phyloP scores from a whole-genome alignment of 2,329 filamentous ascomycete species.

The Xylogone sp. region DNA sequence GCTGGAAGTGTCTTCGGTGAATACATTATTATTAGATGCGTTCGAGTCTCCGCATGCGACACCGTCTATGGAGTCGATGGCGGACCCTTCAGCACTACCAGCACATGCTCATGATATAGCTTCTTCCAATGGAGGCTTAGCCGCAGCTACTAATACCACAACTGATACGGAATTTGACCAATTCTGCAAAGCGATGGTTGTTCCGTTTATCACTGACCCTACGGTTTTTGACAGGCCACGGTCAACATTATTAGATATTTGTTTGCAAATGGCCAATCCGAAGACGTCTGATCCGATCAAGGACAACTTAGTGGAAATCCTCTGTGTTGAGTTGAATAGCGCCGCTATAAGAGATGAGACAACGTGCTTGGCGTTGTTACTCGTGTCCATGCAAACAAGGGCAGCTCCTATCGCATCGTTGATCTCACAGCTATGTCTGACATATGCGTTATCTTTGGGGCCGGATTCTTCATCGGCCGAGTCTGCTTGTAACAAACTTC shows the following conservation, averaged over 20 bases:
- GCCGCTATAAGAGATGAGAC: not conserved
- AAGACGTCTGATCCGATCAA: not conserved
- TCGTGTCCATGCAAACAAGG: not conserved
- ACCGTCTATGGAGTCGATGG: not conserved
- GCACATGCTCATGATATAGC: not conserved
- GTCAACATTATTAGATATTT: not conserved
- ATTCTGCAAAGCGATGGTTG: not conserved
- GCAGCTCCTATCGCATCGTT: not conserved
- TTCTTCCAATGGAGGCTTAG: not conserved
- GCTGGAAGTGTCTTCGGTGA: not conserved
- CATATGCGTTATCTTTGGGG: not conserved
- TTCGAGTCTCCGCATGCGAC: not conserved
- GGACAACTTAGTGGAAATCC: not conserved
- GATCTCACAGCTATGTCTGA: not conserved
- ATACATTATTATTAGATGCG: not conserved
- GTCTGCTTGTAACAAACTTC: not conserved
- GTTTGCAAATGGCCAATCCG: not conserved
- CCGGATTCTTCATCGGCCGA: not conserved
- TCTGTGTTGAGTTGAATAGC: not conserved
- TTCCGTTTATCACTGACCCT: not conserved
- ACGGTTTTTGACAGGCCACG: not conserved
- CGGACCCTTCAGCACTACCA: not conserved
- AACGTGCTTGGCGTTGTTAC: not conserved
- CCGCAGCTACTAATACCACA: not conserved
- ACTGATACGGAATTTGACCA: not conserved